phyloP scores from a whole-genome alignment of 225 moss, liverwort and hornwort genomes.

The Thuidium tamariscinum region DNA sequence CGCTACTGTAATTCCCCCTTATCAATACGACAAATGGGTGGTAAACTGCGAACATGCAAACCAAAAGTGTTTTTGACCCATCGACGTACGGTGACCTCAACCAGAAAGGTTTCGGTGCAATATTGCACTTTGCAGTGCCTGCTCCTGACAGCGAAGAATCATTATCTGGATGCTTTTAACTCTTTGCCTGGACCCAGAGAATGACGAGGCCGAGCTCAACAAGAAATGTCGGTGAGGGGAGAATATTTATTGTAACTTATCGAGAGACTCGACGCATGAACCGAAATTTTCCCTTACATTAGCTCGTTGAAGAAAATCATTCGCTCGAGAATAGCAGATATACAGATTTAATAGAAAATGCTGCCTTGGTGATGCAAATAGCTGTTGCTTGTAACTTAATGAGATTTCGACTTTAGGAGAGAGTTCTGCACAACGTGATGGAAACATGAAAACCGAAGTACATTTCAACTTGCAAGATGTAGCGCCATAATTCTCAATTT shows the following conservation, averaged over 20 bases:
- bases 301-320: neutral
- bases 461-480: neutral
- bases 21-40: neutral
- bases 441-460: neutral
- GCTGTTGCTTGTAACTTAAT: neutral
- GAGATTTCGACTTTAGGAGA: neutral
- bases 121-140: neutral
- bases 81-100: neutral
- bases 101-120: neutral
- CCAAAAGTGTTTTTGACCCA: neutral
- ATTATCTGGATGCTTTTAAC: neutral
- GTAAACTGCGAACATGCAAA: neutral
- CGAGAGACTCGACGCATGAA: neutral
- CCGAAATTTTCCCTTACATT: neutral
- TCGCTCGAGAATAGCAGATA: neutral
- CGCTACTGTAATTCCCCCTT: no score
- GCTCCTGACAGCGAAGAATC: constrained; percentile 10
- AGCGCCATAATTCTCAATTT: neutral
- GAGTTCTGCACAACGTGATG: neutral
- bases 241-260: neutral
- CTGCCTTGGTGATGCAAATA: neutral
- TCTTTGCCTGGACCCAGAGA: neutral
- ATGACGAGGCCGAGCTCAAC: neutral
- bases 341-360: neutral
- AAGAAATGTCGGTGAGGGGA: constrained; percentile 4